Evolutionary conservation across 2,329 filamentous ascomycete species (phyloP), one percentile per base, ranked within the genome.

Genomic region (Elsinoe fawcettii): DNA sequence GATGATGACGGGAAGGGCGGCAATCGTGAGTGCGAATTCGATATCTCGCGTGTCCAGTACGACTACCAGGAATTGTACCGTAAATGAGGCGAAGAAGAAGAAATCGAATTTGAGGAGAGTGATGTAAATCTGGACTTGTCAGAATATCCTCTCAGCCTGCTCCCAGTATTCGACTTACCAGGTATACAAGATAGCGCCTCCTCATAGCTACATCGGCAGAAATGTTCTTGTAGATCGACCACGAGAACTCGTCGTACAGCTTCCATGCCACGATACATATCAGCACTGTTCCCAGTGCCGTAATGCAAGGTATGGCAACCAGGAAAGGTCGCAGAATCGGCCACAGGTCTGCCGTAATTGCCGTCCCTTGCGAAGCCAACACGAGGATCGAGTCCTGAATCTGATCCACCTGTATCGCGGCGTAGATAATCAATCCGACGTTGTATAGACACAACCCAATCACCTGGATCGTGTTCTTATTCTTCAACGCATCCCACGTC

Each of bases 21-120:
- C 88, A 49, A 93, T 84, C 6, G 95, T 99, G 55, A 97, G 78
- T 56, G 81, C 87, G 65, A 93, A 89, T 71, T 99, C 93, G 65
- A 83, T 77, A 61, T 86, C 81, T 49, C 80, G 80, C 23, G 77
- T 79, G 62, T 81, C 77, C 60, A 77, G 80, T 58, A 97, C 90
- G 59, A 99, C 90, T 65, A 99, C 92, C 56, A 97, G 81, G 72
- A 99, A 99, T 69, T 99, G 93, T 47, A 99, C 89, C 5, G 93
- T 97, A 72, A 99, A 99, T 56, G 92, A 93, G 53, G 99, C 83
- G 80, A 99, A 99, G 79, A 99, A 97, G 83, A 99, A 99, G 74
- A 99, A 97, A 75, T 99, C 93, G 71, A 99, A 99, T 74, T 99
- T 99, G 63, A 99, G 81, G 9, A 99, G 81, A 36, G 93, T 90